phyloP scores from a whole-genome alignment of 2,329 filamentous ascomycete genomes.

The Diaporthe citri region DNA sequence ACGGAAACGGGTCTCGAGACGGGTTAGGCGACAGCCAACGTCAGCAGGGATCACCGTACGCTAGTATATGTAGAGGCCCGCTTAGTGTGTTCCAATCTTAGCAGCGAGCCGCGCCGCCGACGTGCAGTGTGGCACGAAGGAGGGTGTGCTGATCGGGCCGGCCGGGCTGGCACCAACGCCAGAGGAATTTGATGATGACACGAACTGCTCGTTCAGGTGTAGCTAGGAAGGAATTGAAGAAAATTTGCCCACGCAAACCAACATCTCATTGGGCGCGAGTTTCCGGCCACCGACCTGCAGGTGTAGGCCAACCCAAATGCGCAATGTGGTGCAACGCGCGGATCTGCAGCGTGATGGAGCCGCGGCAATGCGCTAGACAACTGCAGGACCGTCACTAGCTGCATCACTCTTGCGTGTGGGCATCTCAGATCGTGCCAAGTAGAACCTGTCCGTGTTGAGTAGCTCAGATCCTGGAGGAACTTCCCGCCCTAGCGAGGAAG shows the following conservation, averaged over 20 bases:
- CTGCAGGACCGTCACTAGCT: background rate
- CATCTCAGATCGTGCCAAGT: conserved; percentile 13
- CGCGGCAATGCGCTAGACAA: conserved; percentile 19
- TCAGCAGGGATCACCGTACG: conserved; percentile 11
- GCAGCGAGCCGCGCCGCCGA: conserved; percentile 21
- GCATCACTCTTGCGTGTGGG: background rate
- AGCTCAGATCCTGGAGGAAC: conserved; percentile 19
- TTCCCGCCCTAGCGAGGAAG: background rate
- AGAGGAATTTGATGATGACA: conserved; percentile 6
- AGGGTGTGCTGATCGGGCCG: conserved; percentile 14
- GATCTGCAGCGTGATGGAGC: conserved; percentile 30
- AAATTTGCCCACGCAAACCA: conserved; percentile 20
- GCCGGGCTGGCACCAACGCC: conserved; percentile 22
- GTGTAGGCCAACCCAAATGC: background rate
- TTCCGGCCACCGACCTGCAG: background rate
- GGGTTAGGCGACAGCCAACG: conserved; percentile 19
- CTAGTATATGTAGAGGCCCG: background rate
- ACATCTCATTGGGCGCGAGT: conserved; percentile 2
- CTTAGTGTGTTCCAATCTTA: conserved; percentile 33
- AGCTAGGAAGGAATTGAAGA: background rate
- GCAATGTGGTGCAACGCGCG: background rate
- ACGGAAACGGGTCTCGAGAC: background rate
- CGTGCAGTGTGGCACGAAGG: conserved; percentile 6
- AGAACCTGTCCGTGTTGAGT: background rate
- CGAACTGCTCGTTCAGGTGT: background rate